These are phyloP conservation scores for Protomyces pachydermus DNA, from an alignment of 1,139 yeast species.

Conservation along the genomic window DNA sequence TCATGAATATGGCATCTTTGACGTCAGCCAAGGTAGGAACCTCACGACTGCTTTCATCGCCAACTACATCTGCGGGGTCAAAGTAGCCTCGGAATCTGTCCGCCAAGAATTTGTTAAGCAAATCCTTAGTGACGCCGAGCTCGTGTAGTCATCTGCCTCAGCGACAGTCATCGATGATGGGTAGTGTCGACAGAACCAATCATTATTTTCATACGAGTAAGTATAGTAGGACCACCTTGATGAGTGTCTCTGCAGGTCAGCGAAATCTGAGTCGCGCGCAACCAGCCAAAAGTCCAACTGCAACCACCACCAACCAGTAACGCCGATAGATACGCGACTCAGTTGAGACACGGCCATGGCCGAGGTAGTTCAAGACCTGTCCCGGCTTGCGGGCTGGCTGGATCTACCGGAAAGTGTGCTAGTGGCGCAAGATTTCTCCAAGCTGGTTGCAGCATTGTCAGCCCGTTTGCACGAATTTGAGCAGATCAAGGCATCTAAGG, in stretches of 20 bases:
- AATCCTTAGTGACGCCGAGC: background rate
- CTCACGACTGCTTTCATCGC: slow-evolving; percentile 7
- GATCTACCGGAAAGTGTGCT: background rate
- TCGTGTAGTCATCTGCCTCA: background rate
- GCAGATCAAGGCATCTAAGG: slow-evolving; percentile 23
- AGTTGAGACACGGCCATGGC: background rate
- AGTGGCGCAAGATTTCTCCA: background rate
- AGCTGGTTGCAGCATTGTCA: slow-evolving; percentile 6
- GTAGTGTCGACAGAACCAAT: too few species aligned
- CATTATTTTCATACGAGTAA: too few species aligned
- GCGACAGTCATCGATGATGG: too few species aligned
- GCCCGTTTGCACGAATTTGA: slow-evolving; percentile 28
- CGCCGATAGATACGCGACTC: too few species aligned
- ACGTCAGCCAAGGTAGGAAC: background rate
- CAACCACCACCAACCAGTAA: too few species aligned
- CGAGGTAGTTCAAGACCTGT: background rate
- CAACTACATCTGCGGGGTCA: slow-evolving; percentile 12
- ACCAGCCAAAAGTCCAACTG: too few species aligned
- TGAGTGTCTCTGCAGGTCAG: too few species aligned
- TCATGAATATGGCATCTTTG: slow-evolving; percentile 18
- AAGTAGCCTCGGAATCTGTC: slow-evolving; percentile 15
- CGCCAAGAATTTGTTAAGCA: slow-evolving; percentile 15
- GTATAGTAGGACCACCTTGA: too few species aligned
- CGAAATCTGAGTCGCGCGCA: too few species aligned
- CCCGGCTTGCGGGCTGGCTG: background rate